Base-by-base conservation (phyloP, 148 eudicot species). In the Rhododendron molle region DNA sequence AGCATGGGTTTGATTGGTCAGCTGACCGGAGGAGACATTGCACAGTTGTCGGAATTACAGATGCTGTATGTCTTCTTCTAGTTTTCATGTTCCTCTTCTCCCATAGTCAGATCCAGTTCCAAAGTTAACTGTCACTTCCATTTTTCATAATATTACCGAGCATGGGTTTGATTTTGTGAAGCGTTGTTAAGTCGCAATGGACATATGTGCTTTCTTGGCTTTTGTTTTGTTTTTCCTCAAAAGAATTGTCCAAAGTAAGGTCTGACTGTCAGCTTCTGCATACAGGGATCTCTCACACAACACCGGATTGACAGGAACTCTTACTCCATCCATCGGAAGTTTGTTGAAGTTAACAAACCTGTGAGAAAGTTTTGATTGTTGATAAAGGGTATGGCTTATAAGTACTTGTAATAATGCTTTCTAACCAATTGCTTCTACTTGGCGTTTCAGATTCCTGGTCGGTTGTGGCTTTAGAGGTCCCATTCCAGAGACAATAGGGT, bases 281-380 rank as follows among this genome's bases (percentile, higher is more conserved):
- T 38, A 26, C 76, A 96, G 99, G 84, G 99, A 95, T 85, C 89
- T 96, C 69, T 95, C 99, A 34, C 94, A 92, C 86, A 96, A 96
- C 87, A 84, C 86, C 81, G 95, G 89, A 15, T 43, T 96, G 89
- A 86, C 81, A 0, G 98, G 99, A 77, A 46, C 94, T 83, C 92
- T 96, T 90, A 91, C 95, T 83, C 58, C 87, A 81, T 81, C 91
- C 36, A 91, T 96, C 65, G 96, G 95, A 86, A 80, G 82, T 72
- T 76, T 95, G 83, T 36, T 85, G 47, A 90, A 95, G 78, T 90
- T 96, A 44, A 80, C 90, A 65, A 93, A 76, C 84, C 85, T 96
- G 98, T 96, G 93, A 92, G 96, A 56, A 47, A 84, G n/a, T 20
- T 52, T 15, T 47, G 81, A 78, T n/a, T 78, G 32, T 56, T 72